Percentiles rank a stretch among this genome's conserved stretches.
Evolutionary conservation across 371 early-diverging fungal genomes (phyloP).

Genomic region (Basidiobolus meristosporus): DNA sequence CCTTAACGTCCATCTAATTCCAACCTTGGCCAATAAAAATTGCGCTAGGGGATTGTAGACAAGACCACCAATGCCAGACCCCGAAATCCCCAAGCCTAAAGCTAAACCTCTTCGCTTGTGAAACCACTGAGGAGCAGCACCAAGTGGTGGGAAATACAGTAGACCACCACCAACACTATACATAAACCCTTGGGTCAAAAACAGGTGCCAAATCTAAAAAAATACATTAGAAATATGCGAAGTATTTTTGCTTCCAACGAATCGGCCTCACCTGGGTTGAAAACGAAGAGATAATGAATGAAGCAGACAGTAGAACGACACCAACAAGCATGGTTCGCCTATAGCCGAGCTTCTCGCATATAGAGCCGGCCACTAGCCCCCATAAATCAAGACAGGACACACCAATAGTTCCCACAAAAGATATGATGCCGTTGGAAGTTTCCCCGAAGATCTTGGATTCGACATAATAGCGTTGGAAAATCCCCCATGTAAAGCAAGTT

Average conservation of each 20-base stretch:
- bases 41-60: constrained; percentile 24
- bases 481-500: constrained; percentile 28
- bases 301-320: not conserved
- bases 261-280: not conserved
- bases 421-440: not conserved
- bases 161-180: constrained; percentile 34
- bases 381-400: too few species aligned
- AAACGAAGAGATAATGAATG: constrained; percentile 1
- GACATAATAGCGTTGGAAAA: constrained; percentile 19
- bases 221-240: constrained; percentile 4
- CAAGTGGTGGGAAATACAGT: constrained; percentile 34
- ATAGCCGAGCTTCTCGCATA: constrained; percentile 1
- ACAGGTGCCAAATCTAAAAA: constrained; percentile 26
- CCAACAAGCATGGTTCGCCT: not conserved
- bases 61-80: constrained; percentile 39
- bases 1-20: constrained; percentile 22
- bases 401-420: constrained; percentile 6
- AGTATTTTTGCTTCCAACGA: too few species aligned
- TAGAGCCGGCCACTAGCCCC: not conserved
- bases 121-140: constrained; percentile 56
- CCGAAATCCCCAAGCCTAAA: constrained; percentile 50
- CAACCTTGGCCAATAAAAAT: constrained; percentile 16
- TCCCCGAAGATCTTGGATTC: constrained; percentile 6
- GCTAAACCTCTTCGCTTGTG: constrained; percentile 42
- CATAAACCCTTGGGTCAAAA: constrained; percentile 40